Base-by-base conservation (phyloP, 441 rosid genomes). In the Bocquillonia castaneifolia region DNA sequence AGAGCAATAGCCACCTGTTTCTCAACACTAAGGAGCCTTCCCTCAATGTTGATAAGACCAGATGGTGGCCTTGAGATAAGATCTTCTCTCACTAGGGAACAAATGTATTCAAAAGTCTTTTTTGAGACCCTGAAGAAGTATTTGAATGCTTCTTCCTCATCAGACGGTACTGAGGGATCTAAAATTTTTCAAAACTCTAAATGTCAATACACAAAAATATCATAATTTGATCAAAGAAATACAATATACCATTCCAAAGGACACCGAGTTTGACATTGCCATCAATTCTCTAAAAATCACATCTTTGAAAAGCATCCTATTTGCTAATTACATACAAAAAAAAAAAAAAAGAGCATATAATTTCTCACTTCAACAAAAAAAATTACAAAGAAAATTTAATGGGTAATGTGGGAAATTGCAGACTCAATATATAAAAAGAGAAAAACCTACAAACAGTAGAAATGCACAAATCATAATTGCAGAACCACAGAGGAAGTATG, bases 1-100 rank as follows among this genome's bases (percentile, higher is more conserved):
- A 91, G 70, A 54, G 97, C 94, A 57, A 93, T 93, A 12, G 98
- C 98, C 40, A 89, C 97, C 78, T 93, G 97, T 75, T 93, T 93
- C 85, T 93, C 97, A 0, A 91, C 98, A 72, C 94, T 91, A 29
- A 89, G 93, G 58, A 90, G 89, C 82, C 98, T 89, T 15, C 98
- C 97, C 66, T 93, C 98, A 67, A 91, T 93, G 83, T 91, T 93
- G 74, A 93, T 91, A 74, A 93, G 92, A 2, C 96, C 98, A 0
- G 97, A 93, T 12, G 97, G 97, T 5, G 98, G 98, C 71, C 94
- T 82, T 0, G 98, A 91, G 70, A 91, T 85, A 10, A 89, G 94
- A 79, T 91, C 97, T 80, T 88, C 91, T 68, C 94, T 84, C 18
- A 90, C 97, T 25, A 90, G 93, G 14, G 91, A 93, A 54, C 94